Conservation (phyloP, 2,329 filamentous ascomycete genomes). For the Colletotrichum navitas region DNA sequence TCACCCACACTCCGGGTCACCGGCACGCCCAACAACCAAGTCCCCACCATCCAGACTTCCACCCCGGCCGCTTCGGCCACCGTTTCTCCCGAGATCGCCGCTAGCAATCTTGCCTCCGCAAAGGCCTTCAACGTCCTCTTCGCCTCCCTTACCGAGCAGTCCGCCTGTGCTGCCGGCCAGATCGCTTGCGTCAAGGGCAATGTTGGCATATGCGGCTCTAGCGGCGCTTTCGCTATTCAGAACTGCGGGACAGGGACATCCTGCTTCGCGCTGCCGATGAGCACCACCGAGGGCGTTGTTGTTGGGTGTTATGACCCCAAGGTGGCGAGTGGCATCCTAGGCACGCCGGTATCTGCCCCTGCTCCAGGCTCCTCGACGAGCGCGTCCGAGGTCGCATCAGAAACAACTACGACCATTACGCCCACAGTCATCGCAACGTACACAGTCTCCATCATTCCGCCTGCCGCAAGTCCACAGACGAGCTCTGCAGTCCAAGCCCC, state of each 20-base stretch:
- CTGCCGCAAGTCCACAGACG: conserved; percentile 12
- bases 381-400: conserved; percentile 9
- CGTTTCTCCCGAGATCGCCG: conserved; percentile 57
- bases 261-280: conserved; percentile 69
- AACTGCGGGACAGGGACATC: conserved; percentile 52
- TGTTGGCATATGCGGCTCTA: conserved; percentile 59
- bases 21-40: conserved; percentile 51
- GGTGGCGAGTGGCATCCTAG: conserved; percentile 59
- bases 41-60: conserved; percentile 59
- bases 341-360: conserved; percentile 43
- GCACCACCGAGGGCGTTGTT: conserved; percentile 59
- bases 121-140: conserved; percentile 62
- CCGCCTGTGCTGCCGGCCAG: conserved; percentile 61
- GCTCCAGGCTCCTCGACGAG: conserved; percentile 32
- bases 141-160: conserved; percentile 56
- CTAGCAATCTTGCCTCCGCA: conserved; percentile 60
- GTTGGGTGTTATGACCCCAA: conserved; percentile 61
- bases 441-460: conserved; percentile 37
- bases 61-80: conserved; percentile 54
- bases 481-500: background rate
- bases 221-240: conserved; percentile 58
- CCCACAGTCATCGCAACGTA: conserved; percentile 32
- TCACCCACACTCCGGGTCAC: conserved; percentile 45
- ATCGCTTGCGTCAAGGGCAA: conserved; percentile 66
- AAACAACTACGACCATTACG: conserved; percentile 28